Evolutionary conservation across 495 filamentous ascomycete species (phyloP), one percentile per base, ranked within the genome.

Genomic region (Penicillium tannophilum): DNA sequence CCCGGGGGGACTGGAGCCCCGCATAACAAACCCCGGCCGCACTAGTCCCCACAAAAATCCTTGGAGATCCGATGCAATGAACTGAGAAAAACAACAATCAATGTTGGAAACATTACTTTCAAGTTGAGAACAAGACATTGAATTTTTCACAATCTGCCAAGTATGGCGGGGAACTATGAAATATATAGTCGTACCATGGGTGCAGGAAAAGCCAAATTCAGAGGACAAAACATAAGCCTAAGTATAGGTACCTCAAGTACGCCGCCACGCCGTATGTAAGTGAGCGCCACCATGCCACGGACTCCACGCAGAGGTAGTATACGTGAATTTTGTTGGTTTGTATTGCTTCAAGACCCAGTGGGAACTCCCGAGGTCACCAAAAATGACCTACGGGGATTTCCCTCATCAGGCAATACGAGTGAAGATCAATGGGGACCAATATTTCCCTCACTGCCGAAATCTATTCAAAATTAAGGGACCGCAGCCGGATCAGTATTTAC

Each of bases 11-110:
- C 46, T 28, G 46, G 23, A 31, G 12, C 46, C 26, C 46, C 46
- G 26, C 46, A 49, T 31, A 31, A 30, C 46, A 49, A 31, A 49
- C 46, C 46, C 46, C 46, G 33, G 46, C 23, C 46, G 10, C 43
- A n/a, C 46, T 24, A 31, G 24, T 30, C 46, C n/a, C 26, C 20
- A 47, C 19, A 24, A 11, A 11, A 28, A 5, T 28, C 28, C 28
- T 8, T 14, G 16, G 14, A 17, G 16, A 41, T 17, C n/a, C n/a
- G 39, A 41, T 41, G 3, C 39, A 41, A 41, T 41, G 39, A 41
- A 41, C 9, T 36, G 33, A 33, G 31, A 12, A 14, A 36, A 36
- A 36, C 14, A 36, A 36, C 3, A 4, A 1, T 36, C 10, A 9
- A 1, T 8, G 5, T 11, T 33, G 20, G 20, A 23, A 23, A 23